phyloP scores from a whole-genome alignment of 371 early-diverging fungal species.

The Nosema muscidifuracis region DNA sequence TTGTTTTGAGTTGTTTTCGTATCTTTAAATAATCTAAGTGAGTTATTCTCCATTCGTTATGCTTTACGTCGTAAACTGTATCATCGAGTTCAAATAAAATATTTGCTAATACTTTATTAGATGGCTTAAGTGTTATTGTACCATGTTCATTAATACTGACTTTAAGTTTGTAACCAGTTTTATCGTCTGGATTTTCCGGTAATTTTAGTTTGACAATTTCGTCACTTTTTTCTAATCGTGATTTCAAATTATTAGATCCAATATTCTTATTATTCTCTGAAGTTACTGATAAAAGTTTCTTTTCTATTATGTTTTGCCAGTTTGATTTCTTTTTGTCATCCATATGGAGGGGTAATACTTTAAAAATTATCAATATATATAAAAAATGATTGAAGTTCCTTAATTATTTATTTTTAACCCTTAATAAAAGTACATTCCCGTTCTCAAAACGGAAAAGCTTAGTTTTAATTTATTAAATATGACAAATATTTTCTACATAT shows the following conservation, averaged over 20 bases:
- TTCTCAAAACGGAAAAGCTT: too few species aligned
- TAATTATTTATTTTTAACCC: too few species aligned
- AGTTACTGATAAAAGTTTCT: not conserved
- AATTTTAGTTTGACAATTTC: not conserved
- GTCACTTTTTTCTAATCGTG: not conserved
- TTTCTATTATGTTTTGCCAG: conserved; percentile 1
- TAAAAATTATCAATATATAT: too few species aligned
- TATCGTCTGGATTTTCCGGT: not conserved
- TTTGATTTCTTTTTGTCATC: not conserved
- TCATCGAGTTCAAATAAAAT: conserved; percentile 16
- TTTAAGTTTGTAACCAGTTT: conserved; percentile 17
- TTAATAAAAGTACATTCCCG: too few species aligned
- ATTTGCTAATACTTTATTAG: conserved; percentile 39
- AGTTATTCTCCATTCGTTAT: conserved; percentile 46
- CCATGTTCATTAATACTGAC: conserved; percentile 28
- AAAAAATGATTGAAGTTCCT: too few species aligned
- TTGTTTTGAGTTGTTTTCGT: conserved; percentile 19
- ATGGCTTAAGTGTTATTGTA: conserved; percentile 28
- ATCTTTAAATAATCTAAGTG: conserved; percentile 25
- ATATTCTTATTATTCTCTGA: not conserved
- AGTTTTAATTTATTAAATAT: too few species aligned
- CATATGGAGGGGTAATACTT: not conserved
- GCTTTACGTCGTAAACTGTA: conserved; percentile 32
- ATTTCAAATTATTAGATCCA: not conserved
- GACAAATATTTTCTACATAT: too few species aligned